Evolutionary conservation across 169 alveolate species (phyloP), one percentile per base, ranked within the genome.

Genomic region (Plasmodium ovale): DNA sequence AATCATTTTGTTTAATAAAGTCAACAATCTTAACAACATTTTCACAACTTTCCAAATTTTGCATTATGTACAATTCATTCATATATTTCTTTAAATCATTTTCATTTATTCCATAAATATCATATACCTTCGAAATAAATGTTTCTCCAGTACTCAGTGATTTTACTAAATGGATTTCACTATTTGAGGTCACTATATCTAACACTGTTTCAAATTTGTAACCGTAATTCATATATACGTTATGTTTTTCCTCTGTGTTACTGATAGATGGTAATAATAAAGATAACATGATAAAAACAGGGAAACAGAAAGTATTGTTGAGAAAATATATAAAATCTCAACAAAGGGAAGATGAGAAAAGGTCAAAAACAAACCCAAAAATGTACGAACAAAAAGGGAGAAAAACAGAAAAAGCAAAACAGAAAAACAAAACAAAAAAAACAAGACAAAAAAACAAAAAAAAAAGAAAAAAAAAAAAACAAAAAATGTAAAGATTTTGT

Each of bases 41-140:
- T 60, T 74, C 88, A 74, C 88, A 74, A 59, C 60, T 74, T 62
- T 62, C 73, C 44, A 74, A 59, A 21, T 74, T 74, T 19, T 74
- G 39, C 88, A 74, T 74, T 42, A 74, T 74, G 27, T 74, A 37
- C 33, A 74, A 42, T 42, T 74, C 88, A 59, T 74, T 74, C 88
- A 74, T 74, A 64, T 74, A 74, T 59, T 47, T 60, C 10, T 60
- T 74, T 62, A 74, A 60, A 64, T 74, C 88, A 74, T 39, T 60
- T 60, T 74, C 74, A 47, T 27, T 74, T 6, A 65, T 65, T 53
- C 88, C 88, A 53, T 74, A 74, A 21, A 74, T 59, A 31, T 74
- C 88, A 74, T 74, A 74, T 14, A 74, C 88, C n/a, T 74, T 74
- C 42, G 88, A 74, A 39, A 74, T 74, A 74, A 59, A 74, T 33